Evolutionary conservation across 169 alveolate species (phyloP), one percentile per base, ranked within the genome.

Genomic region (Cystoisospora suis): DNA sequence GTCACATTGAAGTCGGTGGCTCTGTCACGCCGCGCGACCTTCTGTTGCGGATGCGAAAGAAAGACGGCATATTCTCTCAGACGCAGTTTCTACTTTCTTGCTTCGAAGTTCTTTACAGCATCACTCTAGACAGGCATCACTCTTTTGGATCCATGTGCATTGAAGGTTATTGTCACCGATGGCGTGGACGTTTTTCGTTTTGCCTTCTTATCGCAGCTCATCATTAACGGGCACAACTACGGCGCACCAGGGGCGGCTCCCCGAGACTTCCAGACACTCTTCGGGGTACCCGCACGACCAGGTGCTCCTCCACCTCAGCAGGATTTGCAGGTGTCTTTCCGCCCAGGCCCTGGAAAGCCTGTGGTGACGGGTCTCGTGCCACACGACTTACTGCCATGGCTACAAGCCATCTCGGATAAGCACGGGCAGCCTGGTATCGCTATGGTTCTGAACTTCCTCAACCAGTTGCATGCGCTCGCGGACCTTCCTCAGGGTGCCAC

Each of bases 341-440:
- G 47, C 17, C 53, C 81, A 5, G 47, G 17, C 15, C 47, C 81
- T 23, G 81, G 47, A 0, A 17, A 34, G 81, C 81, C 42, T 0
- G 40, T 23, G 47, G 81, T 70, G 47, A 23, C 40, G 47, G 81
- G 81, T 12, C 32, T 70, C 47, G 40, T 70, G 32, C 81, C 81
- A 6, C 47, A 34, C 9, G 81, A 70, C 46, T 6, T 70, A 9
- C 46, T 70, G 40, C 81, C 81, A 9, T 70, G 42, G 81, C 49
- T 70, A 49, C 81, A 70, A 38, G 7, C 53, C 2, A 70, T 70
- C n/a, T 70, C 81, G 53, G 81, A 70, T n/a, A 70, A 70, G 40
- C 81, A 70, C n/a, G 81, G 81, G 53, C 47, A 70, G 81, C 81
- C 81, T 29, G 81, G 81, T 6, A 32, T 70, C 47, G 7, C 44